Conservation (phyloP, 2,329 filamentous ascomycete genomes). For the Triangularia verruculosa region DNA sequence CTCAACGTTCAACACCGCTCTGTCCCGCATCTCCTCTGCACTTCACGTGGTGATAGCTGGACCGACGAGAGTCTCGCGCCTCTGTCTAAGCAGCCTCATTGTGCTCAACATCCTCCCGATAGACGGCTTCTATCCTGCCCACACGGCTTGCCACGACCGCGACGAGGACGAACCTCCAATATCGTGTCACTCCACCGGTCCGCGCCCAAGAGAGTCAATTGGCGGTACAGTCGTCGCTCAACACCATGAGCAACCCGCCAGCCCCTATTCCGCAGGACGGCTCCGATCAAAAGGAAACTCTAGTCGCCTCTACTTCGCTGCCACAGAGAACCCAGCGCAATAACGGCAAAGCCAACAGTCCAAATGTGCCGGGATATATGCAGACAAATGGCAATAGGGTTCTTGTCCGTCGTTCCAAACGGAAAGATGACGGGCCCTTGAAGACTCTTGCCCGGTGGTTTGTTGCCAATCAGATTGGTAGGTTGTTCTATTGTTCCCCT, state of each 20-base stretch:
- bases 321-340: constrained; percentile 21
- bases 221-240: constrained; percentile 17
- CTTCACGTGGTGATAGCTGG: not conserved
- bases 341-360: constrained; percentile 34
- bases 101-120: not conserved
- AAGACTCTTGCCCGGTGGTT: constrained; percentile 65
- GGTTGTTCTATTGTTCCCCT: constrained; percentile 30
- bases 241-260: constrained; percentile 23
- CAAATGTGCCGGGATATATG: constrained; percentile 58
- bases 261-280: constrained; percentile 15
- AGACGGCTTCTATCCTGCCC: not conserved
- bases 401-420: constrained; percentile 55
- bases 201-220: constrained; percentile 11
- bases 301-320: constrained; percentile 13
- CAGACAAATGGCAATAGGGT: constrained; percentile 53
- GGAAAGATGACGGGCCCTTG: constrained; percentile 60
- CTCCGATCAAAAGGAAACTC: constrained; percentile 10
- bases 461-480: constrained; percentile 78
- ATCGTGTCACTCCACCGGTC: not conserved
- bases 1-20: not conserved
- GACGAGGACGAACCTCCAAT: not conserved
- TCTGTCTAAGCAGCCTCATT: not conserved
- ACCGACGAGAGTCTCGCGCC: not conserved
- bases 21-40: not conserved
- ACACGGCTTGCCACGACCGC: not conserved